Conservation (phyloP, 805 yeast genomes). For the Hanseniaspora lindneri region DNA sequence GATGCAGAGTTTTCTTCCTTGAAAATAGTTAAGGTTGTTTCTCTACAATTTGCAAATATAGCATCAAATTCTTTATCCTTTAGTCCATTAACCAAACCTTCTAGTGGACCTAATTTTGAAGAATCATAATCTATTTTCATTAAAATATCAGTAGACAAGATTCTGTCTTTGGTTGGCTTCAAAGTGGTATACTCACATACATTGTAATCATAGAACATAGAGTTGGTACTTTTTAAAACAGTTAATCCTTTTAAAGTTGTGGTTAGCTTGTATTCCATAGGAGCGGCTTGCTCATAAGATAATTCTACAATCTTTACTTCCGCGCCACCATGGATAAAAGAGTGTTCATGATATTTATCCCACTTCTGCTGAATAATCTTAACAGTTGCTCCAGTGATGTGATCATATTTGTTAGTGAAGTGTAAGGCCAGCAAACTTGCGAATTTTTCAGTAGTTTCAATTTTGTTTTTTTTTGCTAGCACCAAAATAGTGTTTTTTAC, state of each 20-base stretch:
- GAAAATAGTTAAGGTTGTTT: conserved; percentile 60
- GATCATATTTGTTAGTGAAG: conserved; percentile 63
- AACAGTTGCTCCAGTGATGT: conserved; percentile 60
- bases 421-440: conserved; percentile 77
- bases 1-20: conserved; percentile 85
- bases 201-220: conserved; percentile 82
- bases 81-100: conserved; percentile 40
- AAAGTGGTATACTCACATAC: conserved; percentile 82
- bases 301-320: conserved; percentile 58
- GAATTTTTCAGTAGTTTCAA: conserved; percentile 83
- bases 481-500: conserved; percentile 79
- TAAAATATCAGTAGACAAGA: conserved; percentile 75
- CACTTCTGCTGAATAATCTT: conserved; percentile 63
- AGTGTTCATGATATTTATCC: conserved; percentile 71
- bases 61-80: conserved; percentile 52
- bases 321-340: conserved; percentile 74
- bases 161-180: conserved; percentile 70
- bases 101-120: conserved; percentile 39
- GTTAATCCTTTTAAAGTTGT: conserved; percentile 69
- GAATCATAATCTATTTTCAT: conserved; percentile 58
- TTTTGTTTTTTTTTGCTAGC: conserved; percentile 70
- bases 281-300: conserved; percentile 37
- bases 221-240: conserved; percentile 80
- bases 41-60: conserved; percentile 51
- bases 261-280: conserved; percentile 39